These are phyloP conservation scores for Austroboletus festivus DNA, from an alignment of 768 basidiomycete genomes.

Conservation along the genomic window DNA sequence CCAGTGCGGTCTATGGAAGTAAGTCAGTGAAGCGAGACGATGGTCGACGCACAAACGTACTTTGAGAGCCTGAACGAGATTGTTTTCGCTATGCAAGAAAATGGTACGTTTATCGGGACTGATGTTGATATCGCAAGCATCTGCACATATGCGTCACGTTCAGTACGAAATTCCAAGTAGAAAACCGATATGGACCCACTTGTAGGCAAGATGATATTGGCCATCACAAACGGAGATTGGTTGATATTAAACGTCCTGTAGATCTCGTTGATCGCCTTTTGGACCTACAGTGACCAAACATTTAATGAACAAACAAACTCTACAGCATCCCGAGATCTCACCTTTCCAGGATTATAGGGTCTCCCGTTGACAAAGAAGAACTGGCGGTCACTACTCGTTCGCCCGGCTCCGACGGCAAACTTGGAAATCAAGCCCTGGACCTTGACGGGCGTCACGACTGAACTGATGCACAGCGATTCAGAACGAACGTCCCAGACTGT, in stretches of 20 bases:
- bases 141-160: conserved; percentile 35
- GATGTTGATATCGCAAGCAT: conserved; percentile 88
- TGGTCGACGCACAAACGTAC: conserved; percentile 35
- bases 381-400: conserved; percentile 80
- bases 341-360: conserved; percentile 79
- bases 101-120: conserved; percentile 97
- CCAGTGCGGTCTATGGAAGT: conserved; percentile 55
- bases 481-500: not conserved
- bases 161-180: not conserved
- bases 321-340: conserved; percentile 22
- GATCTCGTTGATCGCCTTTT: conserved; percentile 89
- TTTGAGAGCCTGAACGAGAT: conserved; percentile 75
- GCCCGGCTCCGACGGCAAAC: conserved; percentile 70
- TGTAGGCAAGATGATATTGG: conserved; percentile 79
- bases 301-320: not conserved
- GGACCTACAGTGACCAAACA: conserved; percentile 47
- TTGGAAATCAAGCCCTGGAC: conserved; percentile 84
- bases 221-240: conserved; percentile 80
- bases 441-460: conserved; percentile 39
- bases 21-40: not conserved
- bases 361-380: conserved; percentile 92
- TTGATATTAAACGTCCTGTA: conserved; percentile 77
- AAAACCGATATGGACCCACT: conserved; percentile 42
- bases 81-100: conserved; percentile 82
- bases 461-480: conserved; percentile 6